Evolutionary conservation across 2,329 filamentous ascomycete species (phyloP), one percentile per base, ranked within the genome.

Genomic region (Trichoderma hamatum): DNA sequence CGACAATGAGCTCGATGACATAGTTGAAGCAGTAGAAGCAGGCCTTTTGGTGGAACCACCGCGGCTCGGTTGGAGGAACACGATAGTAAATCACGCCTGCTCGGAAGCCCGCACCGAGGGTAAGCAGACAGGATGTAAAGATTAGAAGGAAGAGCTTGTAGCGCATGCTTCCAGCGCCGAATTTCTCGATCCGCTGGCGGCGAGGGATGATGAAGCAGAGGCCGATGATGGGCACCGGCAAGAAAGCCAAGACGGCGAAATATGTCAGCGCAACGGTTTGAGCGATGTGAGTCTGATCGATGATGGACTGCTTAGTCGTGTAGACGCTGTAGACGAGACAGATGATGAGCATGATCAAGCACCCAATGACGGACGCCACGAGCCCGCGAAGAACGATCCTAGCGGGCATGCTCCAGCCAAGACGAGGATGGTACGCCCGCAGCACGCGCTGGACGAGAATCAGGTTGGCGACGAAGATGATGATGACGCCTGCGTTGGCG

Each of bases 21-120:
- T 92, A 96, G 80, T 92, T 92, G 82, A 96, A 92, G 75, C 89
- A 80, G 81, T 96, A 97, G 82, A 93, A 97, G 74, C 86, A 88
- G 1, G 89, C 86, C 77, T 90, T 92, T 75, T 82, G 82, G 74
- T 93, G 86, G 76, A 90, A 95, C 85, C 89, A 92, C 5, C 89
- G 89, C 2, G 91, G 88, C 69, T 87, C 52, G 13, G 55, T 81
- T 68, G 75, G 73, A 3, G 83, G 87, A 32, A 84, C 85, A 0
- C 82, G 75, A 67, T 82, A 82, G 78, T 85, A 93, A 32, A 76
- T 80, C 1, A 86, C 86, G 19, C 85, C 90, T 34, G 87, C 83
- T 43, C 92, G 86, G 80, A 93, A 94, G 19, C 82, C 81, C 2
- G 92, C 91, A 32, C 92, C 92, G 13, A 93, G 80, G 9, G 87